Conservation (phyloP, 805 yeast species). For the Candida sithepensis region DNA sequence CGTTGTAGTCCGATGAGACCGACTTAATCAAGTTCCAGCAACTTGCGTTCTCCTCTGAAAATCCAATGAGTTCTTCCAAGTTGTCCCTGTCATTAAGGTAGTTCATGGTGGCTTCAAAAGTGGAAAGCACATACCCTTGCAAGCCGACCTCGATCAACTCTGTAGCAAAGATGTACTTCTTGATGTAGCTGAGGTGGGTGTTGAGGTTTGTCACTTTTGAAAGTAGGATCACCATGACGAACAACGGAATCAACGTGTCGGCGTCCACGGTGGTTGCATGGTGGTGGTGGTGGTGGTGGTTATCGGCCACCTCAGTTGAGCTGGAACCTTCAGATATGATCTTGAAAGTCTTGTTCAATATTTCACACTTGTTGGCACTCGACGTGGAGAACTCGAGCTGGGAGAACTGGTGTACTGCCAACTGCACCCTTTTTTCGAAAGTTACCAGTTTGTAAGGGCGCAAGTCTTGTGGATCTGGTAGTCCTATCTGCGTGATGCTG, state of each 20-base stretch:
- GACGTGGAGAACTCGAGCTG: conserved; percentile 43
- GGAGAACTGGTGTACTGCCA: conserved; percentile 51
- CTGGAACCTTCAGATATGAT: conserved; percentile 40
- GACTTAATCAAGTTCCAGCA: conserved; percentile 51
- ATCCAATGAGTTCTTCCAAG: conserved; percentile 32
- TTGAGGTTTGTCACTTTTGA: conserved; percentile 57
- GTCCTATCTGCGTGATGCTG: conserved; percentile 49
- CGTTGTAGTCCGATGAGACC: conserved; percentile 22
- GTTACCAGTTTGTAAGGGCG: conserved; percentile 16
- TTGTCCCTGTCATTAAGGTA: conserved; percentile 48
- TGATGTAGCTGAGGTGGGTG: conserved; percentile 63
- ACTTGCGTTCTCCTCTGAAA: conserved; percentile 45
- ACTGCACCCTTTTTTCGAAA: conserved; percentile 42
- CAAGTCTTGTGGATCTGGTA: conserved; percentile 35
- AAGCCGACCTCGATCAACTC: conserved; percentile 53
- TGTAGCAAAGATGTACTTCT: conserved; percentile 46
- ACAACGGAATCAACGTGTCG: conserved; percentile 69
- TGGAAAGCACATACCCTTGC: conserved; percentile 73
- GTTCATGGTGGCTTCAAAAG: conserved; percentile 75
- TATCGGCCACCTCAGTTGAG: no score
- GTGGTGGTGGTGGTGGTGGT: no score
- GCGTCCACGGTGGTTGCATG: conserved; percentile 57
- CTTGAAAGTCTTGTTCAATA: conserved; percentile 50
- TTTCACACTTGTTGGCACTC: conserved; percentile 43
- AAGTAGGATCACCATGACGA: conserved; percentile 67